Base-by-base conservation (phyloP, 1,139 yeast genomes). In the Diutina pseudorugosa region DNA sequence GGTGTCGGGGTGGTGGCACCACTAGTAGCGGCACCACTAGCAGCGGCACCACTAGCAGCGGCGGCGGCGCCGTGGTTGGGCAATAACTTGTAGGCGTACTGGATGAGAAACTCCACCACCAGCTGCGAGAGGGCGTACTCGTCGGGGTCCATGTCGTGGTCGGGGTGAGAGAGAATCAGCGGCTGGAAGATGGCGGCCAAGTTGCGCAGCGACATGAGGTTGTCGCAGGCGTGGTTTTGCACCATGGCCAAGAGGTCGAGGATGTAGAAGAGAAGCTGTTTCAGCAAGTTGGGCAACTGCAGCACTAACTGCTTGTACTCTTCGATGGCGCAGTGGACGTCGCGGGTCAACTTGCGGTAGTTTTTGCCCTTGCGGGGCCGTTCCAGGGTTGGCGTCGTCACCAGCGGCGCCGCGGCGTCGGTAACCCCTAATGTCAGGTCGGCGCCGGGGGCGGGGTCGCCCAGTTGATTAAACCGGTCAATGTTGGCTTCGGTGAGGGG, bases 141-240 rank as follows among this genome's bases (percentile, higher is more conserved):
- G 41, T 82, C 85, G 1, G 98, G 97, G 52, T 85, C 80, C 82
- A 91, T 80, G 64, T 90, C 96, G 65, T 93, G 98, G 59, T 76
- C 79, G 6, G 97, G 96, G 64, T 93, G 98, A 2, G 95, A 86
- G 51, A 94, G 72, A 18, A 94, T 82, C 20, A 96, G 86, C 2
- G 98, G 98, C 68, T 93, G 98, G 70, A 94, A 93, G 56, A 93
- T 88, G 1, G 98, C 96, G 0, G 98, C 96, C 58, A 93, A 72
- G 63, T 94, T 93, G 59, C 93, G 80, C 2, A 96, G 88, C 2
- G 96, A 83, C 99, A 93, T 93, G 59, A 89, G 73, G 64, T 91
- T 93, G 55, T 80, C 80, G 51, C 79, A 80, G 9, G 93, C 76
- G 61, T 86, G 84, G 56, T 86, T 82, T 52, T 91, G 88, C 58